These are phyloP conservation scores for Amorphotheca resinae DNA, from an alignment of 495 filamentous ascomycete genomes.

Conservation along the genomic window DNA sequence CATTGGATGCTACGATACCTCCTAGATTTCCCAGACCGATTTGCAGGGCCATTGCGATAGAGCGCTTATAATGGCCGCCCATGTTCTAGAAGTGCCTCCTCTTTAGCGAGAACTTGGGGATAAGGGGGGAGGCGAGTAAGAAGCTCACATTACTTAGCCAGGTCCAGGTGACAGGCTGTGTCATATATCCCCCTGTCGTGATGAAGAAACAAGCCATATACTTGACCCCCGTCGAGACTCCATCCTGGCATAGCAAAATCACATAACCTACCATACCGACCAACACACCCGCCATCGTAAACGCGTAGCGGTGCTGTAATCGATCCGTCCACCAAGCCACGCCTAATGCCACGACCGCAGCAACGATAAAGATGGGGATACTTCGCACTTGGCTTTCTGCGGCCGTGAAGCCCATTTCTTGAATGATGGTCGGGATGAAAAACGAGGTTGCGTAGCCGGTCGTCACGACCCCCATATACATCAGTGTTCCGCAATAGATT, in stretches of 20 bases:
- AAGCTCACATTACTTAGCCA: constrained; percentile 39
- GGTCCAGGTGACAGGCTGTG: constrained; percentile 25
- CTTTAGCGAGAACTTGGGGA: neutral
- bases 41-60: constrained; percentile 42
- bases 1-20: constrained; percentile 44
- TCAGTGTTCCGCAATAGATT: constrained; percentile 33
- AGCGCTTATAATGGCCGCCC: constrained; percentile 50
- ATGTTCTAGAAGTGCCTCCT: constrained; percentile 32
- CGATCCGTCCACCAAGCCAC: constrained; percentile 31
- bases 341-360: constrained; percentile 29
- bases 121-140: no score
- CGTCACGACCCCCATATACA: constrained; percentile 33
- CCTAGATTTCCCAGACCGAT: constrained; percentile 43
- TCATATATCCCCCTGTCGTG: constrained; percentile 25
- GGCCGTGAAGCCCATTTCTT: constrained; percentile 42
- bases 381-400: constrained; percentile 39
- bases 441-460: constrained; percentile 39
- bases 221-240: constrained; percentile 18
- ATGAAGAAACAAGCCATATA: constrained; percentile 32
- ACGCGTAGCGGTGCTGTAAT: constrained; percentile 29
- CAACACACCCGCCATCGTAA: constrained; percentile 35
- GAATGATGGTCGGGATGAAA: constrained; percentile 44
- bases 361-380: constrained; percentile 42
- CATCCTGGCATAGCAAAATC: constrained; percentile 29
- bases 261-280: constrained; percentile 35